A percentile compares a stretch with the other conserved stretches of the same genome.
These are phyloP conservation scores for Drechslerella dactyloides DNA, from an alignment of 2,329 filamentous ascomycete species.

Conservation along the genomic window DNA sequence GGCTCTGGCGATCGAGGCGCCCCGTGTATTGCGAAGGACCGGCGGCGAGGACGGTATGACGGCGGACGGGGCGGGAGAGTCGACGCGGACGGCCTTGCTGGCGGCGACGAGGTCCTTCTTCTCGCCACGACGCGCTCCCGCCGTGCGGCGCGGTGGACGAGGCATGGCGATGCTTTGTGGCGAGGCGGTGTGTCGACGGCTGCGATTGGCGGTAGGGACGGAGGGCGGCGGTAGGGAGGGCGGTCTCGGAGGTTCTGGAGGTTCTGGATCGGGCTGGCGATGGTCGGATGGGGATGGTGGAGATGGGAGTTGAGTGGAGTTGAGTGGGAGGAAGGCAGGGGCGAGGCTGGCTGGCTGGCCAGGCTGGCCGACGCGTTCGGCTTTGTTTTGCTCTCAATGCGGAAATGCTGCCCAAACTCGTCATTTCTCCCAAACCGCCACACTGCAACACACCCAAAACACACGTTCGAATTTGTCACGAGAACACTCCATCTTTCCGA, in stretches of 20 bases:
- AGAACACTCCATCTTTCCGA: too few species aligned
- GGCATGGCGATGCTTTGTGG: constrained; percentile 18
- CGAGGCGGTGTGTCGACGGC: background rate
- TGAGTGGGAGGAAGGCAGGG: background rate
- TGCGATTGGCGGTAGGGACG: background rate
- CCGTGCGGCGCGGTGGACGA: constrained; percentile 47
- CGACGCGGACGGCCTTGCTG: constrained; percentile 17
- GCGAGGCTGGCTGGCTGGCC: background rate
- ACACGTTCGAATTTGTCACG: too few species aligned
- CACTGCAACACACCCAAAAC: background rate
- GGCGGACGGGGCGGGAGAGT: constrained; percentile 19
- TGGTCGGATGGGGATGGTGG: background rate
- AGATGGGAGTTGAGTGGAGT: background rate
- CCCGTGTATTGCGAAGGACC: constrained; percentile 3
- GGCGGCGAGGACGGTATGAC: constrained; percentile 30
- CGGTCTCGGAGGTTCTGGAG: background rate
- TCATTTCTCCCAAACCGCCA: background rate
- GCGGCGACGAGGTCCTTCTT: constrained; percentile 12
- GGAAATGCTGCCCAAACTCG: too few species aligned
- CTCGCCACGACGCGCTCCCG: constrained; percentile 42
- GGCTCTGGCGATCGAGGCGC: constrained; percentile 19
- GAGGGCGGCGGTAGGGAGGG: background rate
- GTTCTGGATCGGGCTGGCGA: background rate
- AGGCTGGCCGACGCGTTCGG: background rate
- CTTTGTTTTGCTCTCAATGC: constrained; percentile 2